Conservation (phyloP, 23 red algal species). For the Gracilaria domingensis region DNA sequence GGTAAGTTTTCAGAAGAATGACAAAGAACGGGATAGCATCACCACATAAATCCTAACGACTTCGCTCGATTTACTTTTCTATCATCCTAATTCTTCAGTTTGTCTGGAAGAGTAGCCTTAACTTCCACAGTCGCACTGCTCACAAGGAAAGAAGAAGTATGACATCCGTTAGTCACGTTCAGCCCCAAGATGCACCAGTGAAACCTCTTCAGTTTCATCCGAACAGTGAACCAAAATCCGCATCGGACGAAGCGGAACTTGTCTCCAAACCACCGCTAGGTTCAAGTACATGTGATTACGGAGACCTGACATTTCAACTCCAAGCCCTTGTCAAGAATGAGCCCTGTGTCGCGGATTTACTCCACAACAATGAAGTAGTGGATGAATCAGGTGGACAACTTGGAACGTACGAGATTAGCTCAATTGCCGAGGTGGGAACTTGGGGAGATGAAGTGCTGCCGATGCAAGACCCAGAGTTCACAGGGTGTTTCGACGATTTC, state of each 20-base stretch:
- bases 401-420: neutral
- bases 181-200: neutral
- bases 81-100: constrained; percentile 40
- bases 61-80: neutral
- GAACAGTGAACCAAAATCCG: neutral
- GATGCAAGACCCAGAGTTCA: neutral
- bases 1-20: constrained; percentile 19
- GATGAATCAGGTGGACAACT: neutral
- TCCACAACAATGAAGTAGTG: neutral
- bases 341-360: neutral
- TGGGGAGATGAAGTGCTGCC: constrained; percentile 14
- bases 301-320: neutral
- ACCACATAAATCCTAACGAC: neutral
- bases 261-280: neutral
- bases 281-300: neutral
- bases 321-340: neutral
- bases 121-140: constrained; percentile 53
- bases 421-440: neutral
- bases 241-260: neutral
- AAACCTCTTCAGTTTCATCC: neutral
- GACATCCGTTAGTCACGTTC: neutral
- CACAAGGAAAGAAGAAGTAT: constrained; percentile 34
- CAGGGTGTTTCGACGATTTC: neutral
- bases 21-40: neutral
- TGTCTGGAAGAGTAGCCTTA: constrained; percentile 75